Base-by-base conservation (phyloP, 2,329 filamentous ascomycete genomes). In the Alternaria ventricosa region DNA sequence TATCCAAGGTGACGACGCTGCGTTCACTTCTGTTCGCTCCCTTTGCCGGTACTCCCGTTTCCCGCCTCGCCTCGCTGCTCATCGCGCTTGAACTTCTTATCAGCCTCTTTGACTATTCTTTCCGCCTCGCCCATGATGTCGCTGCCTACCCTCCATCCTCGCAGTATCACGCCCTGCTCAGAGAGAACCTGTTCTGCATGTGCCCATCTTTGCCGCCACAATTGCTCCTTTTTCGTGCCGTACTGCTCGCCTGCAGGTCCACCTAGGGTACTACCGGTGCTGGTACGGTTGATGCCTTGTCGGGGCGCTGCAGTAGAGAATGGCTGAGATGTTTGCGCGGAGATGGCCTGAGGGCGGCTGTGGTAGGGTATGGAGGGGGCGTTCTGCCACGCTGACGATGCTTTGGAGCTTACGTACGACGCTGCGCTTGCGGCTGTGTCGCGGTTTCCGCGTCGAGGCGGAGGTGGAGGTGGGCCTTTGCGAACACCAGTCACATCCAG, bases 131-230 rank as follows among this genome's bases (percentile, higher is more conserved):
- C 83, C 60, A 88, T 83, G 8, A 92, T 90, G 81, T 96, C 92
- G 27, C 85, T 83, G 0, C 92, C 92, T 11, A 86, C 86, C 45
- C 90, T 85, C 92, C 92, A 96, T 20, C 87, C 92, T 66, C 91
- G 88, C 36, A 96, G 76, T 67, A 86, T 82, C 1, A 96, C 90
- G 5, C 90, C 90, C 43, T 89, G 82, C 6, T 83, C 81, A n/a
- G 87, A 87, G 10, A 95, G 83, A 28, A 88, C 82, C 45, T 84
- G 82, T 66, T 91, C 88, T 4, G 92, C 92, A 47, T 87, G 82
- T 45, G 85, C 86, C 81, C 92, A 87, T 44, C 92, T 82, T 60
- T 89, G 86, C 65, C 85, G 84, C 92, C 92, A 96, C 51, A 93
- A 74, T 63, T 90, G 89, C 59, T 93, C 83, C 68, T 92, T 90